Evolutionary conservation across 129 eudicot genomes (phyloP).

Genomic region (Artemisia argyi): DNA sequence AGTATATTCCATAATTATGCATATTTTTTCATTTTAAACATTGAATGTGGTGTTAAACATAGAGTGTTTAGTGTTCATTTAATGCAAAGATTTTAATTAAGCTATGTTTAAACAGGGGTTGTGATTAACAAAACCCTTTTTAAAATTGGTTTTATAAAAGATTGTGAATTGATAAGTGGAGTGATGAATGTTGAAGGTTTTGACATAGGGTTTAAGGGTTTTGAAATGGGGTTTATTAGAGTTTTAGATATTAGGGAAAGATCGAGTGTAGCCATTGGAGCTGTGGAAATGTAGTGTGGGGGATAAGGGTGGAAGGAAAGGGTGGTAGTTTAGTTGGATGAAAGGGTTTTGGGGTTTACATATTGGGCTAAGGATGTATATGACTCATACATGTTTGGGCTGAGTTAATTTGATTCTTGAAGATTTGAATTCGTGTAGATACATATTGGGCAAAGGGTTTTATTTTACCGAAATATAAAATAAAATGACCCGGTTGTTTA

Average conservation of each 20-base stretch:
- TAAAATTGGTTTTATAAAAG: constrained; percentile 26
- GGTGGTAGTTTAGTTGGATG: not conserved
- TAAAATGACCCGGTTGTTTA: no score
- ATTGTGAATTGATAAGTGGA: constrained; percentile 28
- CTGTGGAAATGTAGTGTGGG: constrained; percentile 12
- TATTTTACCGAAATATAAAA: no score
- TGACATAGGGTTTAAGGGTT: constrained; percentile 25
- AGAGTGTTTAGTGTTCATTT: no score
- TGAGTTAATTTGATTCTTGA: no score
- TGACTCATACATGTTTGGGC: no score
- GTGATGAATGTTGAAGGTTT: constrained; percentile 29
- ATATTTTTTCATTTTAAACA: no score
- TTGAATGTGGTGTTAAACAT: no score
- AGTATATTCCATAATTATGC: no score
- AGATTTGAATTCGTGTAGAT: not conserved
- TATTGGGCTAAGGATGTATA: not conserved
- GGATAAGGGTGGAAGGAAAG: constrained; percentile 34
- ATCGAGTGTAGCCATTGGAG: constrained; percentile 68
- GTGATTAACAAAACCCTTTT: not conserved
- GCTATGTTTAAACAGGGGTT: no score
- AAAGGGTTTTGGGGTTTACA: not conserved
- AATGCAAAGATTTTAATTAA: no score
- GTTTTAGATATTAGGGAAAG: constrained; percentile 66
- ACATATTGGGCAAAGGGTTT: no score
- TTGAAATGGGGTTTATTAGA: constrained; percentile 41